A percentile compares a stretch with the other conserved stretches of the same genome.
Evolutionary conservation across 1,284 basidiomycete species (phyloP).

Genomic region (Marasmius oreades): DNA sequence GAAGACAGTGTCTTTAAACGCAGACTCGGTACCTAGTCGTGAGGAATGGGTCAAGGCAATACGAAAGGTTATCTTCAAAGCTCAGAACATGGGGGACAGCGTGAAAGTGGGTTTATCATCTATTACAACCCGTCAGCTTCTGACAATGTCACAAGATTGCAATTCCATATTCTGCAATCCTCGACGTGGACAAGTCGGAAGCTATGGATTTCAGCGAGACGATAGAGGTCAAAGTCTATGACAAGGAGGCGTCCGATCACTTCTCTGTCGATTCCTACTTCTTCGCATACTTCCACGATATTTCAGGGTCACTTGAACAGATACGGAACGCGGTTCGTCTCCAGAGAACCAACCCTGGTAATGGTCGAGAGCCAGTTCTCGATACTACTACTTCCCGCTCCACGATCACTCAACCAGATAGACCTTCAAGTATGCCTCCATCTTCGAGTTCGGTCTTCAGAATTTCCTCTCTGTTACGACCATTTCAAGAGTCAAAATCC

Average conservation of each 20-base stretch:
- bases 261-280: constrained; percentile 87
- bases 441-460: constrained; percentile 46
- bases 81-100: constrained; percentile 93
- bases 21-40: constrained; percentile 77
- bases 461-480: constrained; percentile 57
- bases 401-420: constrained; percentile 21
- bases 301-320: constrained; percentile 70
- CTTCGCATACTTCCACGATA: constrained; percentile 87
- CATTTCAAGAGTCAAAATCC: constrained; percentile 53
- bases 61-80: constrained; percentile 88
- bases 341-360: constrained; percentile 41
- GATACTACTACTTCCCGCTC: constrained; percentile 61
- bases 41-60: constrained; percentile 95
- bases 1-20: constrained; percentile 67
- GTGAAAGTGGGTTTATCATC: constrained; percentile 63
- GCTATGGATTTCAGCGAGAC: constrained; percentile 94
- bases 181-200: constrained; percentile 84
- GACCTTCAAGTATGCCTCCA: constrained; percentile 20
- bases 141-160: constrained; percentile 64
- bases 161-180: constrained; percentile 86
- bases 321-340: constrained; percentile 72
- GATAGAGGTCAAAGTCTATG: constrained; percentile 88
- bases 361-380: constrained; percentile 44
- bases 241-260: constrained; percentile 62
- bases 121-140: neutral